Evolutionary conservation across 2,329 filamentous ascomycete species (phyloP), one percentile per base, ranked within the genome.

Genomic region (Diplodia scrobiculata): DNA sequence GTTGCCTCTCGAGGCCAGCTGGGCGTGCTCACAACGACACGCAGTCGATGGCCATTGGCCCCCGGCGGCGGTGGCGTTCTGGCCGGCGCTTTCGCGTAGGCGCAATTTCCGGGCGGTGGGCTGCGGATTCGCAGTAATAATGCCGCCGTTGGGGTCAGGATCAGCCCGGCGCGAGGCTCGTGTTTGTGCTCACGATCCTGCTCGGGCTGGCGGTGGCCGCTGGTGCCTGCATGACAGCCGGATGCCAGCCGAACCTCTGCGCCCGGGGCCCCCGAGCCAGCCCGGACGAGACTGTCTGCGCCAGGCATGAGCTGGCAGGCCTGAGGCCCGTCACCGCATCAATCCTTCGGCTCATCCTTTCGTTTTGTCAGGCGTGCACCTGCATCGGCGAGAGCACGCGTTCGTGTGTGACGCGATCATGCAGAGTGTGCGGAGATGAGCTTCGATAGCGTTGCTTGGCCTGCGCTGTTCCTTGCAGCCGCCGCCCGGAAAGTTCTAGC

Each of bases 381-480:
- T 32, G 29, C 29, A 32, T 32, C 29, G 29, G 29, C 53, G 19
- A 51, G 32, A 25, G 51, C 51, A 36, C 14, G 55, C 55, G 7
- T 59, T 38, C 38, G 29, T 60, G 55, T 60, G n/a, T 38, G 55
- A 60, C 25, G 38, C 55, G 55, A 48, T 48, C 55, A 60, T 60
- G 55, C 58, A 62, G 58, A 50, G 38, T 7, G 32, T 50, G 41
- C 45, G 58, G 58, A 62, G 58, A 62, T 62, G 48, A 45, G 58
- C 58, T 36, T 62, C 58, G 58, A 62, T 50, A 50, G 58, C 36
- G 52, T 4, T 47, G 58, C 58, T 59, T 41, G 36, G 54, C 36
- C 54, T n/a, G 54, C 36, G 41, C 54, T 51, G 58, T 62, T 62
- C 58, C 58, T 62, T 62, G 58, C 58, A 62, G 52, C 52, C 52